Evolutionary conservation across 225 moss, liverwort and hornwort species (phyloP), one percentile per base, ranked within the genome.

Genomic region (Thuidium tamariscinum): DNA sequence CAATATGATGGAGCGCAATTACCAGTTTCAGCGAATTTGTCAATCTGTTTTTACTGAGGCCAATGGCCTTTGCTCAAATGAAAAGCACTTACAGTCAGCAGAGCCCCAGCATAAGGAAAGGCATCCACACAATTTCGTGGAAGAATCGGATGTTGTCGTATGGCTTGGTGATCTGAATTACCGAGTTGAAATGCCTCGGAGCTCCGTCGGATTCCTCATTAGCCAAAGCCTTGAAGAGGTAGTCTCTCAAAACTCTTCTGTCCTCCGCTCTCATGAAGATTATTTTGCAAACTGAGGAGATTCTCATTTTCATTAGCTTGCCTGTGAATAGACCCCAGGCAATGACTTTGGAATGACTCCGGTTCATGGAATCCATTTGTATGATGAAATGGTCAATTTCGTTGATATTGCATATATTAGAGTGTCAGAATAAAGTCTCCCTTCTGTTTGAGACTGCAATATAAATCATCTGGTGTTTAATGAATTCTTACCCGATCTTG

Each of bases 91-190:
- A 13, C 79, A 82, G 57, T 87, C 89, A 29, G 88, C 83, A 44
- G 90, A 90, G 73, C 85, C 91, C 71, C 73, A 71, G 17, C 82
- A 83, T 55, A 87, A 82, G 77, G 81, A 79, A 16, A 90, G 87
- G 23, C 84, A 64, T 72, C 86, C 60, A 79, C 84, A 72, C 64
- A 90, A 89, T 63, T 92, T 92, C 67, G 88, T 94, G 26, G 94
- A 95, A 37, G 91, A 92, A 77, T 91, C 95, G 17, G 95, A 95
- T 75, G 87, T 95, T 86, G 95, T 95, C 37, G 90, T 95, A 44
- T 97, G 97, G 97, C 94, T 97, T 37, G 95, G 95, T 63, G 97
- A 97, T 81, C 90, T 97, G 27, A 95, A 97, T 42, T 97, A 94
- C 77, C 92, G 95, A 52, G 86, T 97, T 75, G 97, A 97, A 77